phyloP scores from a whole-genome alignment of 2,329 filamentous ascomycete genomes.

The Diaporthe aspalathi region DNA sequence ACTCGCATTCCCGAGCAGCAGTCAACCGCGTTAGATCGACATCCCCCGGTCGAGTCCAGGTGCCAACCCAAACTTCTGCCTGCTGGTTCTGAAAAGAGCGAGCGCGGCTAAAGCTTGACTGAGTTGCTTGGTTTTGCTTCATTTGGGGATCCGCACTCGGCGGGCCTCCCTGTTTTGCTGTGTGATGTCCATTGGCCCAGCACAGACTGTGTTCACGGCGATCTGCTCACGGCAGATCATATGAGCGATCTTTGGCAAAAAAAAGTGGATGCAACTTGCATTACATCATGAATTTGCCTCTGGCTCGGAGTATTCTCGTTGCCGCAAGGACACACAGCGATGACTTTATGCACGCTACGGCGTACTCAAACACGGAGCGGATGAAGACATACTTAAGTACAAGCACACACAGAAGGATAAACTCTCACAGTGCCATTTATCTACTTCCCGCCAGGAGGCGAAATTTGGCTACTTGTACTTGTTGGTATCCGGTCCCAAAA shows the following conservation, averaged over 20 bases:
- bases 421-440: background rate
- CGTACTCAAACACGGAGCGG: background rate
- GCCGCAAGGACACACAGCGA: background rate
- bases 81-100: slow-evolving; percentile 25
- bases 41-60: background rate
- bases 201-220: slow-evolving; percentile 12
- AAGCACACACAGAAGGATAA: background rate
- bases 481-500: background rate
- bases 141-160: slow-evolving; percentile 17
- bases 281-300: background rate
- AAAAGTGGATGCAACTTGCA: background rate
- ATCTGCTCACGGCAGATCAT: slow-evolving; percentile 17
- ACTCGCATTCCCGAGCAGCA: background rate
- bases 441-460: background rate
- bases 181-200: background rate
- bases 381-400: background rate
- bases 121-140: slow-evolving; percentile 25
- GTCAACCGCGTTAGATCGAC: slow-evolving; percentile 27
- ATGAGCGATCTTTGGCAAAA: slow-evolving; percentile 9
- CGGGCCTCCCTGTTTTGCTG: slow-evolving; percentile 6
- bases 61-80: slow-evolving; percentile 22
- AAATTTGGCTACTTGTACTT: background rate
- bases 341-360: slow-evolving; percentile 14
- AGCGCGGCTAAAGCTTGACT: slow-evolving; percentile 13
- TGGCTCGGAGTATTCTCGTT: background rate